These are phyloP conservation scores for Verruconis gallopava DNA, from an alignment of 2,329 filamentous ascomycete genomes.

Conservation along the genomic window DNA sequence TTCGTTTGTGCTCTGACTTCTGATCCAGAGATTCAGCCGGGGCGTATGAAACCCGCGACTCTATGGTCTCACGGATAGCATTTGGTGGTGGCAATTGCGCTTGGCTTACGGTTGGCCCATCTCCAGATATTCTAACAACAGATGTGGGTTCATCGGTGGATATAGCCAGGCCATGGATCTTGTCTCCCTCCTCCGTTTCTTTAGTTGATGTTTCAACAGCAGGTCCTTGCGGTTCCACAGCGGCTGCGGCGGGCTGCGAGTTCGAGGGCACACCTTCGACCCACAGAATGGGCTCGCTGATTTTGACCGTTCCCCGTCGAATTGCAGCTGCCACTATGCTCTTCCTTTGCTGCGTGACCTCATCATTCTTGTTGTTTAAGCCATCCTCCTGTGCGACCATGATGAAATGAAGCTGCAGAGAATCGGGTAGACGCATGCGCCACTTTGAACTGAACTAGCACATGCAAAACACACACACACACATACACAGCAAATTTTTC, in stretches of 20 bases:
- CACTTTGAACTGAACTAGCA: not conserved
- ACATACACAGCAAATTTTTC: no score
- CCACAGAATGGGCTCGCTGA: conserved; percentile 10
- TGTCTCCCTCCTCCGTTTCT: not conserved
- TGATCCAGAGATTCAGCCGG: not conserved
- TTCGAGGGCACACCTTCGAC: conserved; percentile 7
- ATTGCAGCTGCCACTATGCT: conserved; percentile 7
- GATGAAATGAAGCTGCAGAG: conserved; percentile 3
- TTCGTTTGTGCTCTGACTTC: conserved; percentile 2
- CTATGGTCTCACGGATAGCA: not conserved
- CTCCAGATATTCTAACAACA: not conserved
- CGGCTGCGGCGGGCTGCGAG: conserved; percentile 1
- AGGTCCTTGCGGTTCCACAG: not conserved
- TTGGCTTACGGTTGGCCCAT: not conserved
- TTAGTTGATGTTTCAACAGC: not conserved
- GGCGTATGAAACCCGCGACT: not conserved
- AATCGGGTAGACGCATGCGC: conserved; percentile 5
- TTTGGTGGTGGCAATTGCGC: not conserved
- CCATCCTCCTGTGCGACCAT: conserved; percentile 5
- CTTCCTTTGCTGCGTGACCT: not conserved
- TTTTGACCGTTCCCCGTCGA: conserved; percentile 10
- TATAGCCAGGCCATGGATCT: conserved; percentile 2
- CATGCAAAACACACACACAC: no score
- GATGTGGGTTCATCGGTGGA: conserved; percentile 2
- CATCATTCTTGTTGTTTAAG: not conserved